Conservation (phyloP, 345 rosid genomes). For the Brassica napus region DNA sequence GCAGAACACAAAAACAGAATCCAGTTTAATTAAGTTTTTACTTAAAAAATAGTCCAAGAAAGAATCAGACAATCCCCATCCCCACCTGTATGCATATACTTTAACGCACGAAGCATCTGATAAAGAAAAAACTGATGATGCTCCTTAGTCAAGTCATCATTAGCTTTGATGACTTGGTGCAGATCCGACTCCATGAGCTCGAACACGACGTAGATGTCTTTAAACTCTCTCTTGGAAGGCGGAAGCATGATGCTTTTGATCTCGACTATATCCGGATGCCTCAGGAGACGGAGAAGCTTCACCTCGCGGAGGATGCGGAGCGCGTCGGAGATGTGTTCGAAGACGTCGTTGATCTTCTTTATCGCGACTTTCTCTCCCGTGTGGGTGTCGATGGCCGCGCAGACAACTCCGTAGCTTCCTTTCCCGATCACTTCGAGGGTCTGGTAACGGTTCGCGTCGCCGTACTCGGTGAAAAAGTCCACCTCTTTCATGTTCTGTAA, state of each 20-base stretch:
- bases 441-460: slow-evolving; percentile 89
- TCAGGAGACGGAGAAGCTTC: slow-evolving; percentile 72
- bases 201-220: slow-evolving; percentile 89
- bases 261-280: slow-evolving; percentile 55
- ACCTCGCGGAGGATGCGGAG: slow-evolving; percentile 88
- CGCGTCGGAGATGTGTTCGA: slow-evolving; percentile 90
- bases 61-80: no score
- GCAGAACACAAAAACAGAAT: slow-evolving; percentile 34
- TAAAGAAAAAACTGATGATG: slow-evolving; percentile 98
- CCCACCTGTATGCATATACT: slow-evolving; percentile 94
- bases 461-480: slow-evolving; percentile 94
- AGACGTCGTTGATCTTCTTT: slow-evolving; percentile 85
- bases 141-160: slow-evolving; percentile 93
- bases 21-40: slow-evolving; percentile 11
- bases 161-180: slow-evolving; percentile 97
- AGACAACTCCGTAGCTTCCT: slow-evolving; percentile 99
- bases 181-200: slow-evolving; percentile 99
- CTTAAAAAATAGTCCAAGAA: neutral
- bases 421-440: slow-evolving; percentile 89
- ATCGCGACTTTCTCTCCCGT: slow-evolving; percentile 93
- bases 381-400: slow-evolving; percentile 94
- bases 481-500: slow-evolving; percentile 66
- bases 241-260: slow-evolving; percentile 94
- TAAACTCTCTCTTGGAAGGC: slow-evolving; percentile 91
- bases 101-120: slow-evolving; percentile 96